Percentiles rank a stretch among this genome's conserved stretches.
These are phyloP conservation scores for Trametes versicolor DNA, from an alignment of 1,284 basidiomycete species.

Conservation along the genomic window DNA sequence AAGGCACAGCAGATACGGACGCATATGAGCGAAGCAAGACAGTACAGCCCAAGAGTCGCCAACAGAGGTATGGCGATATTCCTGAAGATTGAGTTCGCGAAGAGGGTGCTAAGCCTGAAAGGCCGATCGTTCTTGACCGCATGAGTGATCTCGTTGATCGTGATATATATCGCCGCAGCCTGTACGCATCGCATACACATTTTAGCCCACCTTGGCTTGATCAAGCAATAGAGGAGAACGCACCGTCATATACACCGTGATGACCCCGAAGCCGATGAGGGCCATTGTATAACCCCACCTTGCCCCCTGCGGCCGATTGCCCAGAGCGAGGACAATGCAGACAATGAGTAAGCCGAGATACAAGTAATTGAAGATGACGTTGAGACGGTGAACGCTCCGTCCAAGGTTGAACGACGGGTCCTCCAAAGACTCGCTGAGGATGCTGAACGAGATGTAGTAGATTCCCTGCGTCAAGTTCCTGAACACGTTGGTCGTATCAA, in stretches of 20 bases:
- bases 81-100: constrained; percentile 82
- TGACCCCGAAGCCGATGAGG: constrained; percentile 86
- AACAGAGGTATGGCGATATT: constrained; percentile 87
- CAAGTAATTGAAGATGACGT: constrained; percentile 84
- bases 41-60: constrained; percentile 88
- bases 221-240: constrained; percentile 37
- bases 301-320: constrained; percentile 92
- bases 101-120: constrained; percentile 64
- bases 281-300: constrained; percentile 86
- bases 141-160: constrained; percentile 79
- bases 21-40: constrained; percentile 84
- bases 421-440: constrained; percentile 80
- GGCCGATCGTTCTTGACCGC: constrained; percentile 58
- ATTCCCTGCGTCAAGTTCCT: constrained; percentile 72
- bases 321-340: constrained; percentile 92
- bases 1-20: constrained; percentile 52
- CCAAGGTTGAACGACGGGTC: constrained; percentile 63
- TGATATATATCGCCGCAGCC: constrained; percentile 82
- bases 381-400: constrained; percentile 74
- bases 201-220: no score
- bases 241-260: constrained; percentile 94
- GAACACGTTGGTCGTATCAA: not conserved
- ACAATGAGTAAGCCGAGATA: constrained; percentile 89
- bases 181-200: constrained; percentile 43
- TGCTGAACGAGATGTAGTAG: constrained; percentile 88